Evolutionary conservation across 2,329 filamentous ascomycete genomes (phyloP).

Genomic region (Pseudogymnoascus sp.): DNA sequence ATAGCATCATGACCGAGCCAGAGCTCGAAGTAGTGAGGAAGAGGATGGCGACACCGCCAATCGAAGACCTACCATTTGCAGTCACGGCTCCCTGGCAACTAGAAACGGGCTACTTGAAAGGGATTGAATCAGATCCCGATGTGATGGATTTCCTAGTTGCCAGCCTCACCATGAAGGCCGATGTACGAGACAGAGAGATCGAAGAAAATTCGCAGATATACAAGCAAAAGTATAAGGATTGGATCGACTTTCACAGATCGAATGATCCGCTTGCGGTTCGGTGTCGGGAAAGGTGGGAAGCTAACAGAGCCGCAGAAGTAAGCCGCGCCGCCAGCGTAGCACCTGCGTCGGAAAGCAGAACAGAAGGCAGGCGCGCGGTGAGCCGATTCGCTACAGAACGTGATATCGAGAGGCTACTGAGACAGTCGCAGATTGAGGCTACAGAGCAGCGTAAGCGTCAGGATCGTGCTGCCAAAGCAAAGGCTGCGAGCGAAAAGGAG

Average conservation of each 20-base stretch:
- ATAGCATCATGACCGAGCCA: slow-evolving; percentile 8
- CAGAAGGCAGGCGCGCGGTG: slow-evolving; percentile 45
- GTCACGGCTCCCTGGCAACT: slow-evolving; percentile 19
- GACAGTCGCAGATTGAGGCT: slow-evolving; percentile 63
- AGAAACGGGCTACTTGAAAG: slow-evolving; percentile 21
- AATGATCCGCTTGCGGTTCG: slow-evolving; percentile 23
- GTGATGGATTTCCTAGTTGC: slow-evolving; percentile 11
- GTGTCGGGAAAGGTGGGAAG: slow-evolving; percentile 24
- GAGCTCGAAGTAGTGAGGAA: slow-evolving; percentile 20
- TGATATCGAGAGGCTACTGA: slow-evolving; percentile 62
- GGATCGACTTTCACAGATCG: slow-evolving; percentile 22
- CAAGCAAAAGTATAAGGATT: slow-evolving; percentile 19
- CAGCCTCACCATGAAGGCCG: neutral
- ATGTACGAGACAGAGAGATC: slow-evolving; percentile 18
- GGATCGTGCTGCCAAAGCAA: slow-evolving; percentile 54
- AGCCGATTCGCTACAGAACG: slow-evolving; percentile 62
- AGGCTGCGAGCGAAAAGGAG: slow-evolving; percentile 68
- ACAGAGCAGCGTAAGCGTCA: slow-evolving; percentile 64
- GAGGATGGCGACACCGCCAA: slow-evolving; percentile 26
- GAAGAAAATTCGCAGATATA: slow-evolving; percentile 21
- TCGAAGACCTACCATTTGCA: slow-evolving; percentile 21
- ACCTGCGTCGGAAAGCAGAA: slow-evolving; percentile 21
- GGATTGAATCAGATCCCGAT: slow-evolving; percentile 17
- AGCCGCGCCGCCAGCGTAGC: slow-evolving; percentile 21
- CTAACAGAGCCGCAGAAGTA: slow-evolving; percentile 20